Percentiles rank a stretch among this genome's conserved stretches.
Conservation (phyloP, 805 yeast genomes). For the Hanseniaspora mollemarum region DNA sequence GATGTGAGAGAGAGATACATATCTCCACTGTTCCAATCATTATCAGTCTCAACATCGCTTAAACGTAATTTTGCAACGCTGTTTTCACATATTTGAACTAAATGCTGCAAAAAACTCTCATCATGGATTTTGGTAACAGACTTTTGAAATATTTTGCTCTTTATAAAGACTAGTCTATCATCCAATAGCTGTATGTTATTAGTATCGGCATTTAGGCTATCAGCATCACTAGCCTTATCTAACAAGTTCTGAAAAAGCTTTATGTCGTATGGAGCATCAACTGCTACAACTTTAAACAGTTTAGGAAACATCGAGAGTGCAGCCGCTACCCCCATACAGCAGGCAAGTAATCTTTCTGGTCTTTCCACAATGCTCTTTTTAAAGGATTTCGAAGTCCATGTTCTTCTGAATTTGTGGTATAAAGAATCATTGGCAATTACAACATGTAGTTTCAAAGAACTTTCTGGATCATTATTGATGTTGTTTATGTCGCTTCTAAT, state of each 20-base stretch:
- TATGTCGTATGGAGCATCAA: conserved; percentile 10
- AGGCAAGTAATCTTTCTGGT: conserved; percentile 67
- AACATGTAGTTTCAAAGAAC: conserved; percentile 42
- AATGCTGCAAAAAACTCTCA: conserved; percentile 51
- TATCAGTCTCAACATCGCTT: conserved; percentile 62
- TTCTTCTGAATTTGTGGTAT: conserved; percentile 60
- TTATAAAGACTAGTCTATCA: conserved; percentile 3
- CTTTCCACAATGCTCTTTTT: conserved; percentile 63
- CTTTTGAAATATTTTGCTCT: conserved; percentile 18
- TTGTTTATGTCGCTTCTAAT: conserved; percentile 2
- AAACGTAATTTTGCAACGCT: conserved; percentile 44
- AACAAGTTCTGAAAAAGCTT: background rate
- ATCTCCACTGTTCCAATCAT: conserved; percentile 73
- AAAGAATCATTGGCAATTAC: conserved; percentile 59
- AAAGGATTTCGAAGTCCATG: conserved; percentile 63
- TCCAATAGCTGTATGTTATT: background rate
- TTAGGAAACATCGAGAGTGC: conserved; percentile 61
- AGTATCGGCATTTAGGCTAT: background rate
- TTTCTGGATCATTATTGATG: conserved; percentile 23
- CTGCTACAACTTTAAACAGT: conserved; percentile 30
- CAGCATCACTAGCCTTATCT: background rate
- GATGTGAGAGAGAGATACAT: conserved; percentile 61
- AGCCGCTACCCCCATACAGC: conserved; percentile 66
- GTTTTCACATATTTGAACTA: conserved; percentile 46
- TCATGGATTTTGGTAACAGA: conserved; percentile 69